These are phyloP conservation scores for Arthrobotrys musiformis DNA, from an alignment of 2,329 filamentous ascomycete genomes.

Conservation along the genomic window DNA sequence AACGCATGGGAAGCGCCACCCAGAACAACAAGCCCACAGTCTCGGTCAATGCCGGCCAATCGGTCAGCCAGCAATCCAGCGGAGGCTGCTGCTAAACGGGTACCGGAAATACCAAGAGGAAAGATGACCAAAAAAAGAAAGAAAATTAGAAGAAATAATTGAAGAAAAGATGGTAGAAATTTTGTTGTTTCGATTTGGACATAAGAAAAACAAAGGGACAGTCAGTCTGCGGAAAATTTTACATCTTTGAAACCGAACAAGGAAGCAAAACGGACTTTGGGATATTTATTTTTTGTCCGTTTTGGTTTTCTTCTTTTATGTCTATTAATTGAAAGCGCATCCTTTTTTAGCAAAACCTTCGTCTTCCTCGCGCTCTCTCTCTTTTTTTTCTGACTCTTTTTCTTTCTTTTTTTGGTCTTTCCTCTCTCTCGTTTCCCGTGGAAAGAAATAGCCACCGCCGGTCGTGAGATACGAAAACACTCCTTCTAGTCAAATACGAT, in stretches of 20 bases:
- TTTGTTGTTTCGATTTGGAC: constrained; percentile 54
- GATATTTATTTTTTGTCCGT: constrained; percentile 36
- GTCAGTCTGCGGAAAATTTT: constrained; percentile 51
- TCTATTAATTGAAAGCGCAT: constrained; percentile 56
- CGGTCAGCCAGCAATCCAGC: constrained; percentile 85
- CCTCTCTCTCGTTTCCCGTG: constrained; percentile 8
- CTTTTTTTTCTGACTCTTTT: neutral
- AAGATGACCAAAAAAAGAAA: neutral
- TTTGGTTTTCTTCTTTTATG: constrained; percentile 52
- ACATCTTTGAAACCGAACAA: constrained; percentile 43
- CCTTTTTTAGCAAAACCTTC: constrained; percentile 25
- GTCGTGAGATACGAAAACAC: constrained; percentile 37
- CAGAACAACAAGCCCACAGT: constrained; percentile 98
- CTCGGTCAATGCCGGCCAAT: constrained; percentile 86
- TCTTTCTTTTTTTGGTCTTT: neutral
- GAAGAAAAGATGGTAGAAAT: constrained; percentile 41
- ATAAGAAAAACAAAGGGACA: constrained; percentile 44
- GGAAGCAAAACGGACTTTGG: constrained; percentile 23
- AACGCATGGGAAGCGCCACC: constrained; percentile 89
- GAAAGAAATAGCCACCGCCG: neutral
- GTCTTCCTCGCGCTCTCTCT: constrained; percentile 19
- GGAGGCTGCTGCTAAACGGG: constrained; percentile 89
- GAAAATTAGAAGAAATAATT: constrained; percentile 12
- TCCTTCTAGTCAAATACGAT: constrained; percentile 37
- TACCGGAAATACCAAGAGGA: neutral